phyloP scores from a whole-genome alignment of 371 early-diverging fungal genomes.

The Saksenaea oblongispora region DNA sequence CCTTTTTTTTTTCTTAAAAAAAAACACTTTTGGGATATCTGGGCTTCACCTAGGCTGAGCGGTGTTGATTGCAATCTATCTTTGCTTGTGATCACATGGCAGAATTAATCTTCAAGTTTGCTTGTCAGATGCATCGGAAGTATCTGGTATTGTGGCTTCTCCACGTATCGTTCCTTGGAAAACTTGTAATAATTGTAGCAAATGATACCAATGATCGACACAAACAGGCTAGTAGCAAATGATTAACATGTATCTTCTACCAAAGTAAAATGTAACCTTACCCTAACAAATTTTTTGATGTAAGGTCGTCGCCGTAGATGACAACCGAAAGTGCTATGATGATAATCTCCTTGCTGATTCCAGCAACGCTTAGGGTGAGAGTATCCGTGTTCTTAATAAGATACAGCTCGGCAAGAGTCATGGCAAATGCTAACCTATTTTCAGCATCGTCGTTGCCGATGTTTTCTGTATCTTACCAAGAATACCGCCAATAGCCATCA shows the following conservation, averaged over 20 bases:
- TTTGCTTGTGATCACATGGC: not conserved
- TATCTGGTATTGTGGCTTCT: conserved; percentile 28
- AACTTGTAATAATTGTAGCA: conserved; percentile 60
- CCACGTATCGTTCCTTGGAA: conserved; percentile 27
- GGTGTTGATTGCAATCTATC: not conserved
- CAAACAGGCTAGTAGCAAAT: conserved; percentile 40
- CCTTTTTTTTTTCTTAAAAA: not conserved
- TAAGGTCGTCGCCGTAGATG: conserved; percentile 59
- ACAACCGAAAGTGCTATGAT: conserved; percentile 57
- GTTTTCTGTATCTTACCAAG: conserved; percentile 36
- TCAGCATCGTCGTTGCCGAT: not conserved
- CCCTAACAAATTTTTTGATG: conserved; percentile 54
- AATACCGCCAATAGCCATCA: conserved; percentile 77
- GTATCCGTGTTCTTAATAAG: conserved; percentile 83
- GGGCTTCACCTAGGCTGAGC: not conserved
- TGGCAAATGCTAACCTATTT: conserved; percentile 67
- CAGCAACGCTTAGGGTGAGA: conserved; percentile 87
- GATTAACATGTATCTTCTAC: not conserved
- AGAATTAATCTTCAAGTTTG: conserved; percentile 30
- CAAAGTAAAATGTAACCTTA: conserved; percentile 16
- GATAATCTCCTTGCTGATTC: conserved; percentile 78
- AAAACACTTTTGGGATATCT: too few species aligned
- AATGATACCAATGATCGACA: conserved; percentile 64
- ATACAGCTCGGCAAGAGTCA: conserved; percentile 83
- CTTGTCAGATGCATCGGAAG: conserved; percentile 30